Evolutionary conservation across 73 alveolate species (phyloP).

Genomic region (Halteria grandinella): DNA sequence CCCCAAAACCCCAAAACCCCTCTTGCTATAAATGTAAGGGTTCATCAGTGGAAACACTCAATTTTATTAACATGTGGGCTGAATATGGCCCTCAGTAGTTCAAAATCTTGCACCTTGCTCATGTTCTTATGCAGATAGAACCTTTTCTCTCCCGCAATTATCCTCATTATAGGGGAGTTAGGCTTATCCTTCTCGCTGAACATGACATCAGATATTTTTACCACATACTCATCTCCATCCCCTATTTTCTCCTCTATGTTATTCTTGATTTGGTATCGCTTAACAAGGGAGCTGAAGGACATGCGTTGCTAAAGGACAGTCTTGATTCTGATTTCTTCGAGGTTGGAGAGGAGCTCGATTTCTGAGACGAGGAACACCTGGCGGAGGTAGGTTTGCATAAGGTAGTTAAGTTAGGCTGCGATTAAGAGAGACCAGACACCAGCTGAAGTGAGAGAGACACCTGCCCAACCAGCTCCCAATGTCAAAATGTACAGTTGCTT

Average conservation of each 20-base stretch:
- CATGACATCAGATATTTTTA: not conserved
- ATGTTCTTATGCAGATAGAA: slow-evolving; percentile 25
- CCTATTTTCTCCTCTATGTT: not conserved
- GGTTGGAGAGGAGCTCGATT: slow-evolving; percentile 13
- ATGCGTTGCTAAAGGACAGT: too few relatives aligned
- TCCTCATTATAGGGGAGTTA: slow-evolving; percentile 16
- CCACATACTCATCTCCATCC: not conserved
- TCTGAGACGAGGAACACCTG: slow-evolving; percentile 11
- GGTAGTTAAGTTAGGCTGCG: not conserved
- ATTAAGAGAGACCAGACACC: slow-evolving; percentile 4
- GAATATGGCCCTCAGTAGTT: slow-evolving; percentile 28
- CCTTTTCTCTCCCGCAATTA: slow-evolving; percentile 20
- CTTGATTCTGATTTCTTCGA: slow-evolving; percentile 26
- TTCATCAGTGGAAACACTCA: slow-evolving; percentile 21
- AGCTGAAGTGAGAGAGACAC: slow-evolving; percentile 2
- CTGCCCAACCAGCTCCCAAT: not conserved
- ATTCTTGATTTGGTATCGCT: not conserved
- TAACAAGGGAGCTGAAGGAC: too few relatives aligned
- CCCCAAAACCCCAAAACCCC: too few relatives aligned
- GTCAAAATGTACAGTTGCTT: not conserved
- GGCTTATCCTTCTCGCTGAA: slow-evolving; percentile 42
- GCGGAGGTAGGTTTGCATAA: not conserved
- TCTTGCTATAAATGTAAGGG: too few relatives aligned
- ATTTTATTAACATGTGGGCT: slow-evolving; percentile 21
- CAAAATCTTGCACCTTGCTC: slow-evolving; percentile 18